These are phyloP conservation scores for Leptosphaerulina australis DNA, from an alignment of 2,329 filamentous ascomycete genomes.

Conservation along the genomic window DNA sequence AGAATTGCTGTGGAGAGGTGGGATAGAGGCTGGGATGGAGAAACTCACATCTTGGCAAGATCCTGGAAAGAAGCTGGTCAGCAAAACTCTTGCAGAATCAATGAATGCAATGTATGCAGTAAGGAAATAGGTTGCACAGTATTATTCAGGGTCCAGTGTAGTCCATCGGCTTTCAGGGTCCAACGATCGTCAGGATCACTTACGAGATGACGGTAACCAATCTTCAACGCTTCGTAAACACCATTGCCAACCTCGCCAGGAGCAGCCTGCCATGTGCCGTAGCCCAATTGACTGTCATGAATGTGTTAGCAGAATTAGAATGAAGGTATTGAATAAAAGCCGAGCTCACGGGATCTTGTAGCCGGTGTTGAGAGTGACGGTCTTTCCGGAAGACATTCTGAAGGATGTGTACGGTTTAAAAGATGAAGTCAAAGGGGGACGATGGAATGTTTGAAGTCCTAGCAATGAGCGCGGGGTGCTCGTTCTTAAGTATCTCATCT, in stretches of 20 bases:
- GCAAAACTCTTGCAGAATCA: neutral
- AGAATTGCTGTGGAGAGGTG: neutral
- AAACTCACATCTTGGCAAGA: slow-evolving; percentile 42
- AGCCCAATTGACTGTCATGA: slow-evolving; percentile 52
- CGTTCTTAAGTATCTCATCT: slow-evolving; percentile 24
- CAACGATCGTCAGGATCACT: slow-evolving; percentile 13
- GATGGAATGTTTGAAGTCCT: neutral
- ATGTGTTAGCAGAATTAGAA: slow-evolving; percentile 10
- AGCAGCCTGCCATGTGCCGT: slow-evolving; percentile 45
- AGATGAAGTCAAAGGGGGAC: neutral
- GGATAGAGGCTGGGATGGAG: neutral
- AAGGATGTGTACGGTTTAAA: slow-evolving; percentile 11
- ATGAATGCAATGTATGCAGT: neutral
- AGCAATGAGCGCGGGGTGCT: slow-evolving; percentile 11
- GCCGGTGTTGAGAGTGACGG: slow-evolving; percentile 40
- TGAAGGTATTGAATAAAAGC: neutral
- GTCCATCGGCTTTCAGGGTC: slow-evolving; percentile 6
- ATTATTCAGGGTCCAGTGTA: slow-evolving; percentile 1
- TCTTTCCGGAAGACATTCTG: slow-evolving; percentile 47
- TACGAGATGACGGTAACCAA: slow-evolving; percentile 44
- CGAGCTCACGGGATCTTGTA: slow-evolving; percentile 57
- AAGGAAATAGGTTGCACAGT: neutral
- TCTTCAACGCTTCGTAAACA: slow-evolving; percentile 48
- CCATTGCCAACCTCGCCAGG: slow-evolving; percentile 49
- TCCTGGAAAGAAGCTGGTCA: slow-evolving; percentile 42